phyloP scores from a whole-genome alignment of 768 basidiomycete genomes.

The Collybia sp. region DNA sequence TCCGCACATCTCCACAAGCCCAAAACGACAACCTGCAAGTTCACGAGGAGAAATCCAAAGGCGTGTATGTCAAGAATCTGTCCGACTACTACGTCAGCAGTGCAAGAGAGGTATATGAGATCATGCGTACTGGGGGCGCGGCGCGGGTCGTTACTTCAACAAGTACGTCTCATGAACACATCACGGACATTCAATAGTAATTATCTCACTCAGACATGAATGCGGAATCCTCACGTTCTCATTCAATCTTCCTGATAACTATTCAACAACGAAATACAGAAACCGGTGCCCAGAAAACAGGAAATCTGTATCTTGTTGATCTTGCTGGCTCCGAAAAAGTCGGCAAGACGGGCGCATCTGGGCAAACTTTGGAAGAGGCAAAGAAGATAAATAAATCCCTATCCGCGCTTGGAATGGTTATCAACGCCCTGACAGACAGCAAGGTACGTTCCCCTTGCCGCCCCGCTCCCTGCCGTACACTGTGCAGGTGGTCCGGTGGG shows the following conservation, averaged over 20 bases:
- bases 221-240: constrained; percentile 97
- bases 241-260: constrained; percentile 97
- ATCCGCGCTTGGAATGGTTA: constrained; percentile 98
- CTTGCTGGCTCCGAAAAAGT: constrained; percentile 99
- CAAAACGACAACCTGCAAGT: constrained; percentile 98
- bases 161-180: constrained; percentile 49
- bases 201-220: constrained; percentile 81
- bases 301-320: constrained; percentile 96
- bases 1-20: constrained; percentile 37
- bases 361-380: constrained; percentile 97
- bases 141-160: constrained; percentile 92
- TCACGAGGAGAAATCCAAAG: constrained; percentile 96
- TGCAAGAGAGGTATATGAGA: constrained; percentile 94
- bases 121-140: constrained; percentile 94
- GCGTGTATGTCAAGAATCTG: constrained; percentile 96
- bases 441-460: constrained; percentile 53
- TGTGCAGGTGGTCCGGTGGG: too few relatives aligned
- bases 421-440: constrained; percentile 93
- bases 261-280: constrained; percentile 97
- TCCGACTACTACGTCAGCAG: constrained; percentile 98
- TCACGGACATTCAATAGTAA: background rate
- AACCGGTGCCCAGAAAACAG: constrained; percentile 92
- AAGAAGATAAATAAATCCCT: constrained; percentile 99
- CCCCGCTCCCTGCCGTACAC: too few relatives aligned
- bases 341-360: constrained; percentile 98